Conservation (phyloP, 148 eudicot species). For the Vaccinium corymbosum region DNA sequence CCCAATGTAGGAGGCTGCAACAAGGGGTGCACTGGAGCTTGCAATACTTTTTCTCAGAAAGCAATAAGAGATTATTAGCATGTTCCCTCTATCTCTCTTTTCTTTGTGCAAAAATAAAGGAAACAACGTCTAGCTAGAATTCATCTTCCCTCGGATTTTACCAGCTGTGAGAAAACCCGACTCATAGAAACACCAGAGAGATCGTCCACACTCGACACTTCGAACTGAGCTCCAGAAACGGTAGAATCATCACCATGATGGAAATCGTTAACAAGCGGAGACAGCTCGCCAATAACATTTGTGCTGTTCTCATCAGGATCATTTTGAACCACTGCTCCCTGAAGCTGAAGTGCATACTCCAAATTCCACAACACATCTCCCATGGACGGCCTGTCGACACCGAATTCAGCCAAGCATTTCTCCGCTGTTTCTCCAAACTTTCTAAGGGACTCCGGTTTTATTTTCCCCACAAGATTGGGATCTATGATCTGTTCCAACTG, state of each 20-base stretch:
- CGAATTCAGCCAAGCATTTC: slow-evolving; percentile 88
- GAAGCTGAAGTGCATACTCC: slow-evolving; percentile 88
- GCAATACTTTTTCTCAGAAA: background rate
- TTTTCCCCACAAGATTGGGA: slow-evolving; percentile 49
- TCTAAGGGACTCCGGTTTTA: slow-evolving; percentile 70
- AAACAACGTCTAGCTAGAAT: no score
- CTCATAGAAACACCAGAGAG: slow-evolving; percentile 77
- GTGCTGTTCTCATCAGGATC: slow-evolving; percentile 72
- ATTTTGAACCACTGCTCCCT: slow-evolving; percentile 52
- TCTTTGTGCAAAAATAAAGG: background rate
- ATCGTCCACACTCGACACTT: slow-evolving; percentile 39
- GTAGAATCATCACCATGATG: slow-evolving; percentile 29
- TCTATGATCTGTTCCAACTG: slow-evolving; percentile 75
- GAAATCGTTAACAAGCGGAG: slow-evolving; percentile 58
- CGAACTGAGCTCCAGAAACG: slow-evolving; percentile 38
- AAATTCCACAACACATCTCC: slow-evolving; percentile 96
- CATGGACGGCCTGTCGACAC: slow-evolving; percentile 90
- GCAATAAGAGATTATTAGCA: background rate
- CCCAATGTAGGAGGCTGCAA: background rate
- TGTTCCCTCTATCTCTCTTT: background rate
- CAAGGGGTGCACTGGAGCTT: background rate
- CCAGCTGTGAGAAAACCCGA: slow-evolving; percentile 77
- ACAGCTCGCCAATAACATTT: slow-evolving; percentile 55
- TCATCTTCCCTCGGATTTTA: slow-evolving; percentile 69
- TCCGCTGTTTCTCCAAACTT: slow-evolving; percentile 89